Conservation (phyloP, 768 basidiomycete species). For the Phanerochaete sordida region DNA sequence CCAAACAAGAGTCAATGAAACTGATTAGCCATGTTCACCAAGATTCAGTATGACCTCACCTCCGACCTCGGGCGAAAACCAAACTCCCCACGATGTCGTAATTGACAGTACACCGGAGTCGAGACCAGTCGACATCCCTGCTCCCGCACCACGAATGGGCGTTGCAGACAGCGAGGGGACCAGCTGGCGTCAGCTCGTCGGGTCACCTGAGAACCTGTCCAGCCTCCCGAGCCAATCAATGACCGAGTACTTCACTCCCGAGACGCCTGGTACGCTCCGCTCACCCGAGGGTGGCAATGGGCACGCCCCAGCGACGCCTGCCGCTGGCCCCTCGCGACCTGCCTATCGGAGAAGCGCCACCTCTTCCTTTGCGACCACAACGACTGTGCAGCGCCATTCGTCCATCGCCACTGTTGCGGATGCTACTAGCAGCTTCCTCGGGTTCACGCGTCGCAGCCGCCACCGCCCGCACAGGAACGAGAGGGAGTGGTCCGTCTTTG, state of each 20-base stretch:
- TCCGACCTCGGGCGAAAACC: not conserved
- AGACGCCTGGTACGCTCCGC: not conserved
- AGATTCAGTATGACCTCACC: not conserved
- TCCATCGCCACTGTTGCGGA: not conserved
- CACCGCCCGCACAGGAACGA: conserved; percentile 20
- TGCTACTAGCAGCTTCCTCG: not conserved
- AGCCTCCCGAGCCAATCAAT: not conserved
- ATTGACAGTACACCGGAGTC: not conserved
- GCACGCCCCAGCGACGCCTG: not conserved
- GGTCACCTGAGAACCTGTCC: conserved; percentile 8
- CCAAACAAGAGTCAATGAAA: too few species aligned
- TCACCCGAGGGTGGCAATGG: not conserved
- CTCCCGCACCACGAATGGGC: not conserved
- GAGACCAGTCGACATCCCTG: not conserved
- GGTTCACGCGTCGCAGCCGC: conserved; percentile 1
- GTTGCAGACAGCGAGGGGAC: not conserved
- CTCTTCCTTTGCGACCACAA: not conserved
- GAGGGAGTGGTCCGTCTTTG: conserved; percentile 58
- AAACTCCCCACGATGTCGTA: not conserved
- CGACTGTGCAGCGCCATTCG: not conserved
- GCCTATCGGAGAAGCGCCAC: not conserved
- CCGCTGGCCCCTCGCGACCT: not conserved
- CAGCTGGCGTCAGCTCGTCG: conserved; percentile 2
- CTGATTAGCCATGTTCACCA: not conserved
- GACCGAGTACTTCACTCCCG: conserved; percentile 2